Evolutionary conservation across 2,329 filamentous ascomycete genomes (phyloP).

Genomic region (Trichoderma sp.): DNA sequence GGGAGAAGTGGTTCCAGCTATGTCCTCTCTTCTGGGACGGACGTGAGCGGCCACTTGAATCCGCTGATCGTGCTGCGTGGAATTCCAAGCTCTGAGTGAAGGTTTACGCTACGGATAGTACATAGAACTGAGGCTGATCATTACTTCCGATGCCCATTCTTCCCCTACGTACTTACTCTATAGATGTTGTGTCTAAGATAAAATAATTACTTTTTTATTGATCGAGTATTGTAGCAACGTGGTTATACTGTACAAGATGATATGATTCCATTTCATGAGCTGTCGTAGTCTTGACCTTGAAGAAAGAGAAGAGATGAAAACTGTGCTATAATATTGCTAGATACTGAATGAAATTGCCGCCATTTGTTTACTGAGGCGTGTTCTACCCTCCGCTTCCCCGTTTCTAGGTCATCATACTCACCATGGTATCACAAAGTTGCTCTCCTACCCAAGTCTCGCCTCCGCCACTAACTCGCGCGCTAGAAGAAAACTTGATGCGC

Average conservation of each 20-base stretch:
- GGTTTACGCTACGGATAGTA: not conserved
- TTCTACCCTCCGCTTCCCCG: not conserved
- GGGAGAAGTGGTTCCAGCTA: constrained; percentile 43
- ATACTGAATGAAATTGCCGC: not conserved
- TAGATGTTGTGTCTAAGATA: not conserved
- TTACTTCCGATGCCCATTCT: not conserved
- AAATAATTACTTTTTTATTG: not conserved
- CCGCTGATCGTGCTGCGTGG: constrained; percentile 45
- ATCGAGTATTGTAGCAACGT: not conserved
- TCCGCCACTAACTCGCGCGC: not conserved
- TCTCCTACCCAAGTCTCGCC: not conserved
- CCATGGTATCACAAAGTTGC: not conserved
- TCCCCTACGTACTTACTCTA: not conserved
- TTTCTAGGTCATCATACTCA: not conserved
- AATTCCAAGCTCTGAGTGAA: constrained; percentile 41
- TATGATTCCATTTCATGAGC: not conserved
- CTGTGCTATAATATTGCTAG: not conserved
- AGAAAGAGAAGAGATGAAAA: not conserved
- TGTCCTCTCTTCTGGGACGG: constrained; percentile 36
- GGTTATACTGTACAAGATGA: not conserved
- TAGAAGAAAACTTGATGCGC: not conserved
- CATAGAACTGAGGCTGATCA: not conserved
- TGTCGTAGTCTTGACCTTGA: not conserved
- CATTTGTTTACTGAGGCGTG: not conserved
- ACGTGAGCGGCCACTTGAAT: constrained; percentile 40